Evolutionary conservation across 345 rosid genomes (phyloP).

Genomic region (Populus tremula): DNA sequence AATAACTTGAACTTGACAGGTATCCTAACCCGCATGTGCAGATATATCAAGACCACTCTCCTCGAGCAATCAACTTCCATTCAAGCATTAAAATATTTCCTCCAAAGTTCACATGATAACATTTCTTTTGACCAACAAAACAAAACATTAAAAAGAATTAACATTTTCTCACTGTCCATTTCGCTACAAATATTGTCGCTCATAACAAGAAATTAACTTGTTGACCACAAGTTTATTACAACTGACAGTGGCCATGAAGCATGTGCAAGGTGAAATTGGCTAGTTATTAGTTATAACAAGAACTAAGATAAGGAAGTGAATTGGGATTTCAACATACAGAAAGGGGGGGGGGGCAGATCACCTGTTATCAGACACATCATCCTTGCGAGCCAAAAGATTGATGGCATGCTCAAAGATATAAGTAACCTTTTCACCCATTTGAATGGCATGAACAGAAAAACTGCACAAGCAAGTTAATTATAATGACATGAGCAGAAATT

Average conservation of each 20-base stretch:
- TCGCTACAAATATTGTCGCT: not conserved
- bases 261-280: not conserved
- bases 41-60: not conserved
- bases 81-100: not conserved
- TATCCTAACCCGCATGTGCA: not conserved
- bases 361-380: conserved; percentile 64
- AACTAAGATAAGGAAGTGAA: not conserved
- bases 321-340: not conserved
- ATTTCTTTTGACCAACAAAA: not conserved
- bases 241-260: not conserved
- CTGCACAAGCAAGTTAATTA: conserved; percentile 41
- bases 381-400: conserved; percentile 69
- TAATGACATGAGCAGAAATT: conserved; percentile 1
- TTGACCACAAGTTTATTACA: conserved; percentile 4
- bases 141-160: not conserved
- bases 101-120: not conserved
- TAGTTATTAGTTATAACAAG: not conserved
- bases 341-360: conserved; percentile 6
- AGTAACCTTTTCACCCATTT: conserved; percentile 90
- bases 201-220: not conserved
- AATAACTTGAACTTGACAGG: not conserved
- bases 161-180: not conserved
- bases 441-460: conserved; percentile 87
- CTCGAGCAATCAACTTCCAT: not conserved
- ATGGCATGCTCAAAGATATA: conserved; percentile 79